phyloP scores from a whole-genome alignment of 371 early-diverging fungal species.

The Blastocladiella emersonii region DNA sequence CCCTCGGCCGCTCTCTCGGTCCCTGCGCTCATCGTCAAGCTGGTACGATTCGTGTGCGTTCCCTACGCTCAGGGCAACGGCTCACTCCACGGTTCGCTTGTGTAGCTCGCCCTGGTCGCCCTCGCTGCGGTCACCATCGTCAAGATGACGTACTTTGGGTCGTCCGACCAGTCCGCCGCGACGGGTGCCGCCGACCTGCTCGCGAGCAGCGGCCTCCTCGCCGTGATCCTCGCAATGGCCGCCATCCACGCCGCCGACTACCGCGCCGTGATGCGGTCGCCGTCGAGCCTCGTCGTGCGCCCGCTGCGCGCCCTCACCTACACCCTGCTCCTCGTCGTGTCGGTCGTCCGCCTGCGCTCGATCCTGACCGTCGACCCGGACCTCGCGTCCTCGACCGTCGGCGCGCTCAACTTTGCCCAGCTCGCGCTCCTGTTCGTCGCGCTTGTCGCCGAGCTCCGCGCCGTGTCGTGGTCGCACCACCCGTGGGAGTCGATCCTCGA shows the following conservation, averaged over 20 bases:
- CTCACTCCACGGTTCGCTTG: not conserved
- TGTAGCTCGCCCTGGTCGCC: not conserved
- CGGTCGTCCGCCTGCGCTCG: not conserved
- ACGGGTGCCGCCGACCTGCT: not conserved
- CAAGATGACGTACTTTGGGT: not conserved
- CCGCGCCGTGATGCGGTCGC: no score
- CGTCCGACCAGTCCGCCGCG: no score
- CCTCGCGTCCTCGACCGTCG: not conserved
- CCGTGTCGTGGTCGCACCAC: not conserved
- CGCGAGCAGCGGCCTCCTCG: not conserved
- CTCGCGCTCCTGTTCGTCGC: not conserved
- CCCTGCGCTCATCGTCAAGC: not conserved
- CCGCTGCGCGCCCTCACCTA: not conserved
- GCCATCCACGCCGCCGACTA: not conserved
- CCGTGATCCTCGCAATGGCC: not conserved
- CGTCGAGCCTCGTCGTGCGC: no score
- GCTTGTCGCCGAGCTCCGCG: not conserved
- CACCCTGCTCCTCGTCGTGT: not conserved
- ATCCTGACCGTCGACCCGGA: not conserved
- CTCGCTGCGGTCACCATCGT: not conserved
- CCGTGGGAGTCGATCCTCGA: not conserved
- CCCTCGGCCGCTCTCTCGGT: not conserved
- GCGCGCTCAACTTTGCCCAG: not conserved
- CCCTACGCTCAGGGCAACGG: not conserved
- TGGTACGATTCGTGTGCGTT: not conserved